phyloP scores from a whole-genome alignment of 1,284 basidiomycete species.

The Leccinum solheimii region DNA sequence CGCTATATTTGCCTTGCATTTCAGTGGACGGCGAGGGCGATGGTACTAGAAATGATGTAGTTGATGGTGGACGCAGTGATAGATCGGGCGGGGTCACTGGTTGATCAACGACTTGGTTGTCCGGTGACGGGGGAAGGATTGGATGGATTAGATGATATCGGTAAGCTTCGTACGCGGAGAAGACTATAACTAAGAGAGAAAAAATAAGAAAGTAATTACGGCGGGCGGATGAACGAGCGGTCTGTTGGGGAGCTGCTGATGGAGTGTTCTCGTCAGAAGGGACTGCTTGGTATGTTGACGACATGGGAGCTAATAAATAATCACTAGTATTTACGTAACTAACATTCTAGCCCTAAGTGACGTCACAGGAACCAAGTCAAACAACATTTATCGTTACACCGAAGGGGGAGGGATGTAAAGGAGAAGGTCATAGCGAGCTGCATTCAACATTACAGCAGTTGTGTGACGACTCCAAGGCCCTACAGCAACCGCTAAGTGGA shows the following conservation, averaged over 20 bases:
- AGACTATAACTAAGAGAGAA: slow-evolving; percentile 19
- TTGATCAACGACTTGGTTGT: slow-evolving; percentile 21
- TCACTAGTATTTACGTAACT: background rate
- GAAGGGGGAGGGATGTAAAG: too few relatives aligned
- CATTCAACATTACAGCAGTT: slow-evolving; percentile 31
- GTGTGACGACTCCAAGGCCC: slow-evolving; percentile 48
- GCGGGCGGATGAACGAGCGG: slow-evolving; percentile 13
- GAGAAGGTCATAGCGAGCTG: background rate
- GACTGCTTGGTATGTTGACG: slow-evolving; percentile 24
- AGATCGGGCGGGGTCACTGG: slow-evolving; percentile 6
- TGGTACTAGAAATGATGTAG: background rate
- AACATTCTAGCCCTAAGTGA: slow-evolving; percentile 25
- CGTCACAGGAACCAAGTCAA: slow-evolving; percentile 15
- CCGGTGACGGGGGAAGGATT: slow-evolving; percentile 5
- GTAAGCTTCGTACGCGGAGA: slow-evolving; percentile 21
- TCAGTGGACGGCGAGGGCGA: slow-evolving; percentile 18
- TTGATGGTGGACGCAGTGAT: slow-evolving; percentile 12
- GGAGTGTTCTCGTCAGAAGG: slow-evolving; percentile 20
- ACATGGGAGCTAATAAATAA: slow-evolving; percentile 21
- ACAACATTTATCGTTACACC: background rate
- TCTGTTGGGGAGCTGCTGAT: slow-evolving; percentile 7
- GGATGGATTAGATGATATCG: slow-evolving; percentile 13
- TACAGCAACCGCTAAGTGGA: slow-evolving; percentile 15
- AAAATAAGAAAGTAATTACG: slow-evolving; percentile 24
- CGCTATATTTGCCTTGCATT: slow-evolving; percentile 61